Percentiles rank a stretch among this genome's conserved stretches.
phyloP scores from a whole-genome alignment of 129 eudicot species.

The Lactuca sativa region DNA sequence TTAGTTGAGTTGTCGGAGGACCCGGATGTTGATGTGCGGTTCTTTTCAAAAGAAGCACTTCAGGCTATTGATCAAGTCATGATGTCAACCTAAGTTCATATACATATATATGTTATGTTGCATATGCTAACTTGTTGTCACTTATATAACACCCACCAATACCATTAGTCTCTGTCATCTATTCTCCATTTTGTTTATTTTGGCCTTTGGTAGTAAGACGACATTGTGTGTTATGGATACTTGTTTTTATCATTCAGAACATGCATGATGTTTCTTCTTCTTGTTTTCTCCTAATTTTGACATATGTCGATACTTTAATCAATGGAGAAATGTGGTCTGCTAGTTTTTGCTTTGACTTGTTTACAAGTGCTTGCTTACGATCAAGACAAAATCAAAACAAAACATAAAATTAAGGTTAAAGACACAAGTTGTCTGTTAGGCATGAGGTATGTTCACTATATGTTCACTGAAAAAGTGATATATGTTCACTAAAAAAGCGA shows the following conservation, averaged over 20 bases:
- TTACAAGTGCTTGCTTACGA: background rate
- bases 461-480: too few species aligned
- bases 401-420: too few species aligned
- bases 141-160: background rate
- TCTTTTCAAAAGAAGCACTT: conserved; percentile 86
- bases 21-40: conserved; percentile 98
- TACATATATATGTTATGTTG: background rate
- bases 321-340: conserved; percentile 3
- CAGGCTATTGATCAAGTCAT: conserved; percentile 82
- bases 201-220: conserved; percentile 4
- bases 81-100: conserved; percentile 63
- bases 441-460: too few species aligned
- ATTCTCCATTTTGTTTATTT: conserved; percentile 1
- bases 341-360: background rate
- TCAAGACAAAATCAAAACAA: too few species aligned
- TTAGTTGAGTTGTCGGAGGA: conserved; percentile 91
- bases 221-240: conserved; percentile 17
- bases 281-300: conserved; percentile 2
- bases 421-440: too few species aligned
- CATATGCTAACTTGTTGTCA: conserved; percentile 22
- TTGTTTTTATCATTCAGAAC: conserved; percentile 8
- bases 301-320: conserved; percentile 8
- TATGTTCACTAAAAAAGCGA: too few species aligned
- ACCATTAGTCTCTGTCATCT: background rate
- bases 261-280: background rate